phyloP scores from a whole-genome alignment of 305 asterid species.

The Vinca major region DNA sequence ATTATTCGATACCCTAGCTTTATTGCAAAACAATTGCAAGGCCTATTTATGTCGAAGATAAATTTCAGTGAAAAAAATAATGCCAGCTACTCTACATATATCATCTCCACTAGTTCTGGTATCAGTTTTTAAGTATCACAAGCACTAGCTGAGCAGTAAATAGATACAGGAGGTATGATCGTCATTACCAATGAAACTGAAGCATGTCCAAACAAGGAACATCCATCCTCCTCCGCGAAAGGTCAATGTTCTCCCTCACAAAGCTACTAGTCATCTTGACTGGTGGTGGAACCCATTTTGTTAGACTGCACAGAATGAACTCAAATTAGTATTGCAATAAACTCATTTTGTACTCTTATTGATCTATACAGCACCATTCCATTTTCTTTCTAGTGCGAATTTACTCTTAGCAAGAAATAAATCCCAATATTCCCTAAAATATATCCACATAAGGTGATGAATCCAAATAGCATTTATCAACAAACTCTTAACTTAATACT shows the following conservation, averaged over 20 bases:
- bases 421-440: not conserved
- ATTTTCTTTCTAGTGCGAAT: not conserved
- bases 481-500: not conserved
- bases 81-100: not conserved
- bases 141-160: not conserved
- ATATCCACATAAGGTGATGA: not conserved
- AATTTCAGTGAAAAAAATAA: not conserved
- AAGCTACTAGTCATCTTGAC: constrained; percentile 87
- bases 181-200: constrained; percentile 87
- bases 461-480: not conserved
- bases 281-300: constrained; percentile 99
- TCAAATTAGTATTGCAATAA: constrained; percentile 4
- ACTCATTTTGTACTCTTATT: not conserved
- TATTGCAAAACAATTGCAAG: not conserved
- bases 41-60: not conserved
- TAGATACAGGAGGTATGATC: constrained; percentile 1
- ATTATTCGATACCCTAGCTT: not conserved
- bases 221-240: constrained; percentile 86
- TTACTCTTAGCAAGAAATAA: not conserved
- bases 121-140: not conserved
- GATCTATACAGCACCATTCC: not conserved
- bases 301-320: constrained; percentile 46
- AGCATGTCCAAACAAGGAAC: constrained; percentile 87
- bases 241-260: constrained; percentile 66
- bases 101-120: not conserved